Percentiles rank a stretch among this genome's conserved stretches.
phyloP scores from a whole-genome alignment of 495 filamentous ascomycete genomes.

The Xylaria scruposa region DNA sequence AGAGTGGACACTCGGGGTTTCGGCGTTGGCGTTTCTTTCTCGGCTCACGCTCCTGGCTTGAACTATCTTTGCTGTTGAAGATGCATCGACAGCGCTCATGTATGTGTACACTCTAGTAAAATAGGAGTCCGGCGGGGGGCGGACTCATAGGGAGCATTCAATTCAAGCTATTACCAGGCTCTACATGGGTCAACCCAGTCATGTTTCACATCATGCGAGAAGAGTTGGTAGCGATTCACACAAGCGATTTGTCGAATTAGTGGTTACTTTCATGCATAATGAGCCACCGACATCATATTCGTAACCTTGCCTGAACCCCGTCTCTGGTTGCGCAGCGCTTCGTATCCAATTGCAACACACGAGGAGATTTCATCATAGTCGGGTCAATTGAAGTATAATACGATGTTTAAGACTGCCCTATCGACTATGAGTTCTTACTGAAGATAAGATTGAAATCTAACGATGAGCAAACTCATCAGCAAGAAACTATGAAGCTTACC shows the following conservation, averaged over 20 bases:
- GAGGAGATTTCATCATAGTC: not conserved
- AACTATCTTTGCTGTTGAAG: not conserved
- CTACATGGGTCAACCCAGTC: not conserved
- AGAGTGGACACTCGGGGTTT: slow-evolving; percentile 14
- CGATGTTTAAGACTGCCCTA: not conserved
- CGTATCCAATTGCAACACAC: not conserved
- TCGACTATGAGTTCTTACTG: not conserved
- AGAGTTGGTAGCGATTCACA: not conserved
- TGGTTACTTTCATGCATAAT: not conserved
- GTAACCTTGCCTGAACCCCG: not conserved
- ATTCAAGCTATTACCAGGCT: not conserved
- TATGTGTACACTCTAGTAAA: slow-evolving; percentile 12
- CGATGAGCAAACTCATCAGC: not conserved
- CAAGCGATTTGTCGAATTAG: not conserved
- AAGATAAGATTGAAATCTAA: not conserved
- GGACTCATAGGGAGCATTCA: not conserved
- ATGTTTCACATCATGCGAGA: not conserved
- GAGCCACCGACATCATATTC: not conserved
- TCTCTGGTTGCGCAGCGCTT: not conserved
- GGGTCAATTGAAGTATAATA: not conserved
- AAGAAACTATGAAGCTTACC: not conserved
- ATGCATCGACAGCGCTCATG: slow-evolving; percentile 13
- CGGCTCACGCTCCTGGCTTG: not conserved
- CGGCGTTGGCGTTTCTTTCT: slow-evolving; percentile 15
- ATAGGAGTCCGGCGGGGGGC: not conserved